Conservation (phyloP, 441 rosid species). For the Populus trichocarpa region DNA sequence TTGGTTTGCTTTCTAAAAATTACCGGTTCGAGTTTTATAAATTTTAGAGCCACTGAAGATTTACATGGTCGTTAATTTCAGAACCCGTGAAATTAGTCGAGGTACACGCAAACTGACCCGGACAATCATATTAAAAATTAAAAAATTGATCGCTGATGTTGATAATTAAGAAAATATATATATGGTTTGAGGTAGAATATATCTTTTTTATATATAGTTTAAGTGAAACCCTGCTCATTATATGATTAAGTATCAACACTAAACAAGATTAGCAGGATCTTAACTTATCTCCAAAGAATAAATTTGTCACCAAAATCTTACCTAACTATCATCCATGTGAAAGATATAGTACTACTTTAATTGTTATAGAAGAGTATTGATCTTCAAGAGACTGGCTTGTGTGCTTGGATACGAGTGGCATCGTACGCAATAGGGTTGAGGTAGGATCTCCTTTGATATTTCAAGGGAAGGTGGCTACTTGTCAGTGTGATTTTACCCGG, state of each 20-base stretch:
- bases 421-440: too few relatives aligned
- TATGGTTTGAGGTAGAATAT: background rate
- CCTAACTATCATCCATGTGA: background rate
- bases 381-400: too few relatives aligned
- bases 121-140: fast-evolving
- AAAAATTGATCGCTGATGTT: too few relatives aligned
- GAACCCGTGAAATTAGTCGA: fast-evolving
- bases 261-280: background rate
- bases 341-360: background rate
- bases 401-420: too few relatives aligned
- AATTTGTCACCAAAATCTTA: too few relatives aligned
- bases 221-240: background rate
- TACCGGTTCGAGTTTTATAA: too few relatives aligned
- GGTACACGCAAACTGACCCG: fast-evolving
- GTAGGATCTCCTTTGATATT: too few relatives aligned
- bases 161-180: too few relatives aligned
- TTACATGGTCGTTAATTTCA: fast-evolving
- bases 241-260: background rate
- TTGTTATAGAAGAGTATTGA: too few relatives aligned
- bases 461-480: too few relatives aligned
- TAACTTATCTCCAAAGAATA: background rate
- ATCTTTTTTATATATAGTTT: too few relatives aligned
- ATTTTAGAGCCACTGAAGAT: fast-evolving
- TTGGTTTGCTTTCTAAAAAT: fast-evolving
- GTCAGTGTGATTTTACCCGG: too few relatives aligned